Conservation (phyloP, 106 monocot species). For the Agapanthus africanus region DNA sequence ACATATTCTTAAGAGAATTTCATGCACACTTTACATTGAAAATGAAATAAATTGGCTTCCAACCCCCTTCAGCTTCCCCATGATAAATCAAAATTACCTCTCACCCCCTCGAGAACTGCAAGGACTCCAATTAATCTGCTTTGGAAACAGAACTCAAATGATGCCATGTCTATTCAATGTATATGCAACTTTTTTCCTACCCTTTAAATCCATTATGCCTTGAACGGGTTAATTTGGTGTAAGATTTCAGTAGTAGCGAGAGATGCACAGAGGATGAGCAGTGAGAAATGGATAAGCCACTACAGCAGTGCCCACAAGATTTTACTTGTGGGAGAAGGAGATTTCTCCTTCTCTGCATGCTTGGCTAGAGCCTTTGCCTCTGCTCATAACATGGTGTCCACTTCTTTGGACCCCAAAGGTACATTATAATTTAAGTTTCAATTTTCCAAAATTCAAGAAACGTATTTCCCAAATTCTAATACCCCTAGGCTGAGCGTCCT, state of each 20-base stretch:
- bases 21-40: not conserved
- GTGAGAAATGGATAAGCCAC: slow-evolving; percentile 16
- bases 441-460: not conserved
- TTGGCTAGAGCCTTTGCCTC: slow-evolving; percentile 15
- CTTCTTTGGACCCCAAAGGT: slow-evolving; percentile 16
- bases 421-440: not conserved
- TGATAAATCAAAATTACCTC: not conserved
- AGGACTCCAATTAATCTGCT: not conserved
- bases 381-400: slow-evolving; percentile 11
- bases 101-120: slow-evolving; percentile 3
- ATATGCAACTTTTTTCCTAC: not conserved
- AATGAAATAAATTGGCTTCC: not conserved
- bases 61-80: not conserved
- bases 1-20: not conserved
- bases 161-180: not conserved
- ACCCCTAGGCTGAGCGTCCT: too few relatives aligned
- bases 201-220: not conserved
- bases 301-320: slow-evolving; percentile 16
- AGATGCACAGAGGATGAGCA: not conserved
- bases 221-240: not conserved
- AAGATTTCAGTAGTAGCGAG: too few relatives aligned
- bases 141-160: not conserved
- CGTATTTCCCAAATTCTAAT: too few relatives aligned
- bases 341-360: slow-evolving; percentile 21
- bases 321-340: slow-evolving; percentile 21